Base-by-base conservation (phyloP, 108 stramenopile species). In the Licmophora abbreviata region DNA sequence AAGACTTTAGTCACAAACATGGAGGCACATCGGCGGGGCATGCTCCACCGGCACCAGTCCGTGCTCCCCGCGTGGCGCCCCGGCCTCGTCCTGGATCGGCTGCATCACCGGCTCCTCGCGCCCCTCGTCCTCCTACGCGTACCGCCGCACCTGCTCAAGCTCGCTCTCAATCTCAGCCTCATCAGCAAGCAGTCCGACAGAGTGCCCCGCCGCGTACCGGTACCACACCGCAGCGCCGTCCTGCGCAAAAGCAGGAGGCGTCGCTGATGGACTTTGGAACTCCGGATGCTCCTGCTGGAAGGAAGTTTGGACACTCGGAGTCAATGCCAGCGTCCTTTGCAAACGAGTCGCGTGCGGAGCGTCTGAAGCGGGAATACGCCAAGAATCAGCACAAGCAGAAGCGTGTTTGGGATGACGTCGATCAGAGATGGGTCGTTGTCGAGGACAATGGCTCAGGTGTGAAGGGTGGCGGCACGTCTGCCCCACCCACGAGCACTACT, bases 331-430 rank as follows among this genome's bases (percentile, higher is more conserved):
- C n/a, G n/a, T n/a, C n/a, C n/a, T n/a, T n/a, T n/a, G n/a, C 74
- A 1, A 77, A 79, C 45, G 83, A 87, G 58, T 73, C 81, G 1
- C 69, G 85, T 7, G 81, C 80, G 14, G 63, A 93, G 63, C 68
- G 66, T 44, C 63, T 93, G 8, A 77, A 93, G 53, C 79, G 83
- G 18, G 79, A 93, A 54, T 77, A 81, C 44, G 63, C 58, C 10
- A 48, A 82, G 51, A 66, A 71, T 29, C 64, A 61, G 33, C 21
- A 51, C 15, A 52, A 34, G 9, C 45, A 45, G 17, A 83, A 87
- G 54, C 74, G 82, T 23, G 87, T 81, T 14, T 94, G 93, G 93
- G 93, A 94, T 56, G 77, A 79, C n/a, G 64, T 94, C 7, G 88
- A 90, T 52, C 70, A 90, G 61, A 81, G 88, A 32, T 85, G 81